These are phyloP conservation scores for Fomitiporia mediterranea DNA, from an alignment of 1,284 basidiomycete species.

Conservation along the genomic window DNA sequence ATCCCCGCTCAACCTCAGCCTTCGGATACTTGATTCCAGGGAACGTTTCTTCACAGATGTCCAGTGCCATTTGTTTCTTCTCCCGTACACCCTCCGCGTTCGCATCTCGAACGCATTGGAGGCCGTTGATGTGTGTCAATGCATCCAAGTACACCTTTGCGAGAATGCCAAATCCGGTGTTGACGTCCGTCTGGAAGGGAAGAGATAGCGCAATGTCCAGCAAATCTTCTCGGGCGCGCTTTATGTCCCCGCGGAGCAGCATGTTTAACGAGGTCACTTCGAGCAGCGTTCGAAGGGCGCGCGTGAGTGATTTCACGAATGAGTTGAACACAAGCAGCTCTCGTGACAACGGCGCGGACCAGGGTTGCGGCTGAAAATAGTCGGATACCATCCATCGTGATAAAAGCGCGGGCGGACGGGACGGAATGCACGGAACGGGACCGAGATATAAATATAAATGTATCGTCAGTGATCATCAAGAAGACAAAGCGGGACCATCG, in stretches of 20 bases:
- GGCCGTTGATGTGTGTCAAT: slow-evolving; percentile 80
- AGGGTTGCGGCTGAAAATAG: slow-evolving; percentile 65
- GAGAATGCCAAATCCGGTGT: slow-evolving; percentile 96
- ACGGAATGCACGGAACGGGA: slow-evolving; percentile 1
- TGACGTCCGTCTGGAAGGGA: slow-evolving; percentile 94
- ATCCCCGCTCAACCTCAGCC: slow-evolving; percentile 89
- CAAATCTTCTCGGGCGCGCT: slow-evolving; percentile 83
- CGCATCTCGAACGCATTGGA: slow-evolving; percentile 67
- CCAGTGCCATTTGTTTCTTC: slow-evolving; percentile 83
- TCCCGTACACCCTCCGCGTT: slow-evolving; percentile 75
- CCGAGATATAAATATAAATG: slow-evolving; percentile 7
- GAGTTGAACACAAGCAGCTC: slow-evolving; percentile 98
- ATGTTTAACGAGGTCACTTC: slow-evolving; percentile 92
- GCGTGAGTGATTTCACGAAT: slow-evolving; percentile 86
- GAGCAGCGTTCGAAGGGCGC: slow-evolving; percentile 84
- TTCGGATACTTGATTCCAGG: slow-evolving; percentile 84
- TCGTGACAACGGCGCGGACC: slow-evolving; percentile 92
- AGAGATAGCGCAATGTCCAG: slow-evolving; percentile 88
- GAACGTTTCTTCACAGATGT: slow-evolving; percentile 93
- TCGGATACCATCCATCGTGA: not conserved
- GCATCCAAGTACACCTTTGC: slow-evolving; percentile 96
- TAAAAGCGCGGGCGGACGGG: not conserved
- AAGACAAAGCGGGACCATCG: not conserved
- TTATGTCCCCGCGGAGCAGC: slow-evolving; percentile 84
- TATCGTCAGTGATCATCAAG: not conserved